Evolutionary conservation across 2,329 filamentous ascomycete species (phyloP), one percentile per base, ranked within the genome.

Genomic region (Ophiostoma australiae): DNA sequence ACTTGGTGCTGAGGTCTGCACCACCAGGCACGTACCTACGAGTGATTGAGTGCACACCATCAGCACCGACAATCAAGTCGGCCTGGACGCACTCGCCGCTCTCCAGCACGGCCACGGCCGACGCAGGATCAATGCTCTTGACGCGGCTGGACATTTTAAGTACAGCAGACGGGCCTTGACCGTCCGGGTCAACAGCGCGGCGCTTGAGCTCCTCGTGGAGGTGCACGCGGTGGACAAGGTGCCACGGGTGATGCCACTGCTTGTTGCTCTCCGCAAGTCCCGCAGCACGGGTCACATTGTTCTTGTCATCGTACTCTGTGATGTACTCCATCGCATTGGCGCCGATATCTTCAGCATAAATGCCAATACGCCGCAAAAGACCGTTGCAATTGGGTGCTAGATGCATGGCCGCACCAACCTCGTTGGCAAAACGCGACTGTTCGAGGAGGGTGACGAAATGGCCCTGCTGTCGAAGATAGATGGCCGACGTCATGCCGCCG

Each of bases 321-420:
- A 70, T 41, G 5, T 44, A 15, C 4, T 76, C 73, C 74, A 77
- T 77, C 1, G 69, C 67, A 67, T 76, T 78, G 11, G 78, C 81
- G 3, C 81, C 81, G 52, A 82, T 78, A 0, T 73, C 73, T 74
- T 82, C 80, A 4, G 80, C 78, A 0, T 75, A 75, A 23, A 83
- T 77, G 1, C 80, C 81, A 73, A 80, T 78, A 65, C 77, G 76
- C 7, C 79, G 78, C 13, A 90, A 78, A 2, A 90, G 77, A 0
- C 86, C 85, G 76, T 89, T 88, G 2, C 83, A 80, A 74, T 90
- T 91, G 0, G 89, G 84, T 0, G 84, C 81, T 1, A 87, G 76
- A 75, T 87, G 85, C 65, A 87, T 81, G 0, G 85, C 85, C 1
- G 86, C 85, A 0, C 85, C 85, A 1, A 82, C 77, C 76, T 87